Base-by-base conservation (phyloP, 2,329 filamentous ascomycete genomes). In the Nannizzia gypsea region DNA sequence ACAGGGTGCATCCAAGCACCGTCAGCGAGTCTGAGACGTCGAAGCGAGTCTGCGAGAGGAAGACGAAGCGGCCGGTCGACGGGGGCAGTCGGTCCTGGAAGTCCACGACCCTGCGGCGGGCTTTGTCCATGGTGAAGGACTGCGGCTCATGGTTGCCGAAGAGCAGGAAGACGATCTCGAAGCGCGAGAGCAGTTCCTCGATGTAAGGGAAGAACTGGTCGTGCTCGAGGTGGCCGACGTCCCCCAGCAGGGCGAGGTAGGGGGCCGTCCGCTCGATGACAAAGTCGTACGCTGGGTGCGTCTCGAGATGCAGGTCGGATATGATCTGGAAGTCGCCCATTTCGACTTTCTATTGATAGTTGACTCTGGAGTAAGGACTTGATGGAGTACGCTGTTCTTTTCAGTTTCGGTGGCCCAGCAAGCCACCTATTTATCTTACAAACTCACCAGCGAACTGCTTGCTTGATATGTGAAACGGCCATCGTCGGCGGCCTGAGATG, bases 121-220 rank as follows among this genome's bases (percentile, higher is more conserved):
- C 62, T 3, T 38, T 9, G 15, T 62, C 57, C 40, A 63, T 60
- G 17, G 56, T 55, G 59, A 67, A 36, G 31, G 64, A 59, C 61
- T 78, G 81, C 0, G 79, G 69, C 64, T 83, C 80, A 63, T 83
- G 80, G 63, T 83, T 82, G 0, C 80, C 80, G 0, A 75, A 67
- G 1, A 82, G 72, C 26, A 80, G 72, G 40, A 83, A 72, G 2
- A 83, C 76, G 3, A 69, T 65, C 2, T 67, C 67, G 64, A 81
- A 83, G 9, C 72, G 67, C 0, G 50, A 6, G 5, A 82, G 72
- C 63, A 82, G 79, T 0, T 60, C 65, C 4, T 62, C 70, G 20
- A 82, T 67, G 62, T 82, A 83, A 1, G 11, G 62, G 42, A 66
- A 66, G 9, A 75, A 63, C 61, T 72, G 72, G 8, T 71, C 63